These are phyloP conservation scores for Candida buenavistaensis DNA, from an alignment of 1,139 yeast genomes.

Conservation along the genomic window DNA sequence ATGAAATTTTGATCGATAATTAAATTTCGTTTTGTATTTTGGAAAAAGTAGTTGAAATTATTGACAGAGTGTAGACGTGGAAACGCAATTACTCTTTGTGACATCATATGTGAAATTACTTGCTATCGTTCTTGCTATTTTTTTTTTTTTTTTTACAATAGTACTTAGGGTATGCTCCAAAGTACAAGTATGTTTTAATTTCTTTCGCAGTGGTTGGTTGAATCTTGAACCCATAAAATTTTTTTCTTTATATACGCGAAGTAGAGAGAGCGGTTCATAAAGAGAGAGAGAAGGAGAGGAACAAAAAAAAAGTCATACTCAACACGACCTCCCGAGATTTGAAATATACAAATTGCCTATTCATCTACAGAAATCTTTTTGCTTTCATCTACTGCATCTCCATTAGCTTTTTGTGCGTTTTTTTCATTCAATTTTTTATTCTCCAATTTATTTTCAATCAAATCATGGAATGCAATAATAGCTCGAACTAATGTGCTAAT, in stretches of 20 bases:
- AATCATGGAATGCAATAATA: constrained; percentile 93
- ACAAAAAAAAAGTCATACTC: too few species aligned
- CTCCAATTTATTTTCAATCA: constrained; percentile 92
- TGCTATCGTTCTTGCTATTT: too few species aligned
- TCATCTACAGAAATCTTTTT: constrained; percentile 10
- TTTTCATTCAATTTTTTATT: constrained; percentile 60
- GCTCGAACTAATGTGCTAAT: constrained; percentile 89
- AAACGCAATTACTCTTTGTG: constrained; percentile 16
- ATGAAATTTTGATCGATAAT: constrained; percentile 36
- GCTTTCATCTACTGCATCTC: constrained; percentile 12
- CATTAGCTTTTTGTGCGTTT: constrained; percentile 13
- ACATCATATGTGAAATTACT: too few species aligned
- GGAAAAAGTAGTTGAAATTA: constrained; percentile 41
- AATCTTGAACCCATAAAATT: too few species aligned
- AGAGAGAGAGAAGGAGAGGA: too few species aligned
- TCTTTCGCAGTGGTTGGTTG: constrained; percentile 1
- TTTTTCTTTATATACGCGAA: too few species aligned
- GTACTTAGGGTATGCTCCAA: neutral
- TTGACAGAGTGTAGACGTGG: constrained; percentile 31
- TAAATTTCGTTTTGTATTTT: constrained; percentile 35
- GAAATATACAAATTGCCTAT: too few species aligned
- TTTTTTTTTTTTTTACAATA: neutral
- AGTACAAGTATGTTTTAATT: neutral
- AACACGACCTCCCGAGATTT: too few species aligned
- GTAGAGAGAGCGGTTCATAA: too few species aligned